These are phyloP conservation scores for Monosporascus ibericus DNA, from an alignment of 2,329 filamentous ascomycete species.

Conservation along the genomic window DNA sequence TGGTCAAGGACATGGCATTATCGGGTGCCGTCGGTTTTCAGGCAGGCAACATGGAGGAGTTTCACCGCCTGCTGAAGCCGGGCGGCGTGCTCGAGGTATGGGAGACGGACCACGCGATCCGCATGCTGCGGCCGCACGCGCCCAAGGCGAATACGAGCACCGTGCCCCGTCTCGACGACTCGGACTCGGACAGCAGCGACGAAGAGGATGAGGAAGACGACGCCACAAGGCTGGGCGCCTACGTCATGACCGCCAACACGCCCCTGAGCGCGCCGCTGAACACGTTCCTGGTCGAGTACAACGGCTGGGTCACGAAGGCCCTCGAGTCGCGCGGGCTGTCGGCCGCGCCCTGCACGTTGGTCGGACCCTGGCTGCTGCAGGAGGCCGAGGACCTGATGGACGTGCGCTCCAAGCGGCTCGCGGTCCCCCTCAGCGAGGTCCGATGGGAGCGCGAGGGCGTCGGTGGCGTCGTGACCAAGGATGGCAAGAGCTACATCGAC, in stretches of 20 bases:
- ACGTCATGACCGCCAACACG: conserved; percentile 75
- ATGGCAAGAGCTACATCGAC: conserved; percentile 55
- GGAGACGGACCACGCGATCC: conserved; percentile 81
- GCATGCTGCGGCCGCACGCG: conserved; percentile 75
- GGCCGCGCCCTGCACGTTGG: conserved; percentile 70
- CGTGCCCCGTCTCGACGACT: conserved; percentile 17
- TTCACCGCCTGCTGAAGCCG: conserved; percentile 67
- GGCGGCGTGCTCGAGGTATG: conserved; percentile 81
- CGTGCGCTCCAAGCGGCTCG: conserved; percentile 68
- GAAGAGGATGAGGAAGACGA: conserved; percentile 54
- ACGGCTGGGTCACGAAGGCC: conserved; percentile 71
- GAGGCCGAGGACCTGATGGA: conserved; percentile 68
- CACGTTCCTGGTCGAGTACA: conserved; percentile 75
- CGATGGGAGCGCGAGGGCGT: conserved; percentile 79
- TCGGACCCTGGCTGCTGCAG: conserved; percentile 72
- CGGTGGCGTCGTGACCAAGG: conserved; percentile 55
- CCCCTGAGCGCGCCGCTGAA: conserved; percentile 78
- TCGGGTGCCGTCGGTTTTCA: conserved; percentile 55
- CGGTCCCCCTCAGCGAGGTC: conserved; percentile 79
- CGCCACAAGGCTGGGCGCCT: conserved; percentile 68
- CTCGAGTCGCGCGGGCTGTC: conserved; percentile 66
- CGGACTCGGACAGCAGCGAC: conserved; percentile 23
- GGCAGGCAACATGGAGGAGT: conserved; percentile 59
- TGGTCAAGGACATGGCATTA: conserved; percentile 78
- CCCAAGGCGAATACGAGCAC: conserved; percentile 31